phyloP scores from a whole-genome alignment of 2,329 filamentous ascomycete species.

The Cladophialophora exuberans region DNA sequence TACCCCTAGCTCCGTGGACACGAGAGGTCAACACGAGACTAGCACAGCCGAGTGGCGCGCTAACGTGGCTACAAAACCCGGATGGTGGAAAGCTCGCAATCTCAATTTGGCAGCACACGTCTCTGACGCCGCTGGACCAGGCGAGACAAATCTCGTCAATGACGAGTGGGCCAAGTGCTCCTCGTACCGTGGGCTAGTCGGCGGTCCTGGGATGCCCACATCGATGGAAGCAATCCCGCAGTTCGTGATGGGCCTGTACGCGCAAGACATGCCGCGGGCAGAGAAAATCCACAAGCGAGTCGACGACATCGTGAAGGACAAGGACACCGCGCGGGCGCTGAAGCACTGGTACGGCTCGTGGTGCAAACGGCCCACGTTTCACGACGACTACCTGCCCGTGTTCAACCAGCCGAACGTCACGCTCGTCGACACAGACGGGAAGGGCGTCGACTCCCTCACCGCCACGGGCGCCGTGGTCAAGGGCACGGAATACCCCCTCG shows the following conservation, averaged over 20 bases:
- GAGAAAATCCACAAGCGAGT: constrained; percentile 53
- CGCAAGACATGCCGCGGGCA: constrained; percentile 46
- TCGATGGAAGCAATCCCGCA: neutral
- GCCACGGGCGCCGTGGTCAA: constrained; percentile 50
- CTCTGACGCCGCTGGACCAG: neutral
- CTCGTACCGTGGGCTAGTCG: neutral
- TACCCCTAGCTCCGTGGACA: constrained; percentile 43
- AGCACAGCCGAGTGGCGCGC: neutral
- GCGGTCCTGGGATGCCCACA: neutral
- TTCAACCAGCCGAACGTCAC: constrained; percentile 42
- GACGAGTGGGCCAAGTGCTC: neutral
- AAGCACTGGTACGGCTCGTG: constrained; percentile 62
- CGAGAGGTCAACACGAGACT: constrained; percentile 7
- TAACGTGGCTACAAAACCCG: neutral
- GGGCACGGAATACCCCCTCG: constrained; percentile 52
- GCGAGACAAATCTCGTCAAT: constrained; percentile 5
- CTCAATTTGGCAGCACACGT: constrained; percentile 8
- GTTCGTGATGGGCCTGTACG: constrained; percentile 26
- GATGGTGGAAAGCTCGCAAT: constrained; percentile 14
- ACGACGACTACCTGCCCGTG: constrained; percentile 50
- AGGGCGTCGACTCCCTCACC: constrained; percentile 54
- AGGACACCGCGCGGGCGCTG: constrained; percentile 54
- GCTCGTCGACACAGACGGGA: constrained; percentile 53
- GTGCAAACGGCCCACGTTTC: constrained; percentile 66
- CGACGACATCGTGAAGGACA: constrained; percentile 55